Conservation (phyloP, 257 asterid species). For the Solanum infundibuliforme region DNA sequence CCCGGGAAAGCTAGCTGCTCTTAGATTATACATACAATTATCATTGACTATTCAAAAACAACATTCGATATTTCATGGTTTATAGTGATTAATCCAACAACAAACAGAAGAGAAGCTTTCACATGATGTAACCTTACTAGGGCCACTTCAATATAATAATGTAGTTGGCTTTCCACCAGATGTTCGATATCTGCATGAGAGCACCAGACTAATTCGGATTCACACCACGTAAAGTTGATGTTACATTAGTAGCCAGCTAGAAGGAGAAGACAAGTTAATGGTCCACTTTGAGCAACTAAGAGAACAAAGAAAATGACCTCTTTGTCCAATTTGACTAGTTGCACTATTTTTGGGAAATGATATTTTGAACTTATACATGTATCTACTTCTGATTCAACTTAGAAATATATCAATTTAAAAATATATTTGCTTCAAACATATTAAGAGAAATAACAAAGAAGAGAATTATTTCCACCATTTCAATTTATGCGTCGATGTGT, state of each 20-base stretch:
- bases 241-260: neutral
- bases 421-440: neutral
- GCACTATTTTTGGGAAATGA: neutral
- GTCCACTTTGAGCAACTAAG: neutral
- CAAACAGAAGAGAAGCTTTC: neutral
- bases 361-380: neutral
- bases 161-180: neutral
- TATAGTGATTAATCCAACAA: neutral
- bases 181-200: neutral
- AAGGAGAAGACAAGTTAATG: neutral
- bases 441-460: neutral
- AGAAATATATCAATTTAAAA: neutral
- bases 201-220: neutral
- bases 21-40: constrained; percentile 3
- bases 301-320: neutral
- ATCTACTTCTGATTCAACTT: neutral
- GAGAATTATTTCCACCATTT: neutral
- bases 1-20: constrained; percentile 31
- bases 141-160: neutral
- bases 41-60: neutral
- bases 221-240: neutral
- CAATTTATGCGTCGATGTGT: neutral
- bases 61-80: neutral
- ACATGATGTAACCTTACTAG: neutral
- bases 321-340: neutral